phyloP scores from a whole-genome alignment of 352 stramenopile genomes.

The Saprolegnia diclina region DNA sequence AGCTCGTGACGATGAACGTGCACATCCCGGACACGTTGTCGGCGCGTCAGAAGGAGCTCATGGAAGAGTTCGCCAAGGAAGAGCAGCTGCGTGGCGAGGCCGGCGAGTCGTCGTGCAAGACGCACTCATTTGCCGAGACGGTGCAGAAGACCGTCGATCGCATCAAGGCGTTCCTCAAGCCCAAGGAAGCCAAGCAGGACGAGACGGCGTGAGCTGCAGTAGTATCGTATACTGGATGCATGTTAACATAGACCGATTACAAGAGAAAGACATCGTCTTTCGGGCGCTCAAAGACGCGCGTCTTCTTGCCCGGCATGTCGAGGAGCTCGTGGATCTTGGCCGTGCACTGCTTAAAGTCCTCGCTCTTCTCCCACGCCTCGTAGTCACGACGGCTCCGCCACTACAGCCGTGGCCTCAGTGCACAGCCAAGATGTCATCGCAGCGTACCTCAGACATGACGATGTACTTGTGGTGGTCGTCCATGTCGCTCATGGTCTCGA shows the following conservation, averaged over 20 bases:
- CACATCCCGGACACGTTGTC: conserved; percentile 93
- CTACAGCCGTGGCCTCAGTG: conserved; percentile 28
- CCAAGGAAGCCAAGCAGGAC: conserved; percentile 8
- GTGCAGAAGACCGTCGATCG: conserved; percentile 77
- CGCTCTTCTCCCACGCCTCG: conserved; percentile 67
- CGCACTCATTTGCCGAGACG: conserved; percentile 71
- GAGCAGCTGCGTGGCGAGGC: conserved; percentile 62
- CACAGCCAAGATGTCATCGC: background rate
- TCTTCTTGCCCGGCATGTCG: conserved; percentile 73
- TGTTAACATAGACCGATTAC: conserved; percentile 29
- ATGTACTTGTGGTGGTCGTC: conserved; percentile 84
- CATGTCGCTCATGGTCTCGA: conserved; percentile 71
- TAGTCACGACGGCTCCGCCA: conserved; percentile 79
- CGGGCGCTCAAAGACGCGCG: conserved; percentile 69
- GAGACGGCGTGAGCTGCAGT: conserved; percentile 1
- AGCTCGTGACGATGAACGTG: conserved; percentile 96
- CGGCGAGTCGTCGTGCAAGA: conserved; percentile 74
- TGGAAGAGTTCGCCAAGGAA: conserved; percentile 93
- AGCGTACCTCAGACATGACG: conserved; percentile 75
- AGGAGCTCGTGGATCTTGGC: conserved; percentile 79
- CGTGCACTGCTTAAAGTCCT: conserved; percentile 73
- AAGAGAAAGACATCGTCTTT: conserved; percentile 83
- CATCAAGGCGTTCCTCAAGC: conserved; percentile 87
- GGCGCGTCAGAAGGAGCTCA: conserved; percentile 91
- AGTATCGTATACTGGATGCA: background rate